Evolutionary conservation across 139 green algal species (phyloP), one percentile per base, ranked within the genome.

Genomic region (Asterochloris sp.): DNA sequence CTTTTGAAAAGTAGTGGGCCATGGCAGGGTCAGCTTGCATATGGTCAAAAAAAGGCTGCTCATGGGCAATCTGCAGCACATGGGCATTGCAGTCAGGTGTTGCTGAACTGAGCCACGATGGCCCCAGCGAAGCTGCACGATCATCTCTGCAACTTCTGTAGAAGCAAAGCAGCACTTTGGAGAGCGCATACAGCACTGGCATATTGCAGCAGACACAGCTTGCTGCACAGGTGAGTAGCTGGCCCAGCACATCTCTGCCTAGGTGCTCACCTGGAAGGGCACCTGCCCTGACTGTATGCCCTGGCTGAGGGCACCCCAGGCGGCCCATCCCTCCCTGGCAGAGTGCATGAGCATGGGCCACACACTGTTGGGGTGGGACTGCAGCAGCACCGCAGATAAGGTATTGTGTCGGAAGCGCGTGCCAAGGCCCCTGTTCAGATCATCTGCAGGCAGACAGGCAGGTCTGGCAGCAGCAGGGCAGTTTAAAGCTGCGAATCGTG

Each of bases 311-410:
- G 76, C 38, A 54, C 38, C 38, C 38, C 38, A 54, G 38, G 38
- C 38, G 38, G 38, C 4, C 38, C 38, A 54, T 6, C 38, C 38
- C 38, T 54, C 38, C 38, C 38, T 54, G 38, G 38, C 38, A 54
- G 38, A 54, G 38, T 54, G 38, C 38, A 54, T 54, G 38, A 54
- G 38, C 38, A 54, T 80, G 60, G 67, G 76, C 14, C 60, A 69
- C 12, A 80, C 76, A 13, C 60, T 80, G 60, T 80, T 80, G 19
- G 76, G 76, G 54, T 80, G 76, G 47, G 67, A 61, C 26, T 69
- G 23, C 19, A 61, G 67, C 8, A 80, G 61, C 13, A 80, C 76
- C 16, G 76, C 76, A 60, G 76, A 80, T 62, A 80, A 60, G 13
- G 60, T 62, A 47, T 80, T 80, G 76, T 80, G 67, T 13, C 54